phyloP scores from a whole-genome alignment of 768 basidiomycete species.

The Coprinopsis marcescibilis region DNA sequence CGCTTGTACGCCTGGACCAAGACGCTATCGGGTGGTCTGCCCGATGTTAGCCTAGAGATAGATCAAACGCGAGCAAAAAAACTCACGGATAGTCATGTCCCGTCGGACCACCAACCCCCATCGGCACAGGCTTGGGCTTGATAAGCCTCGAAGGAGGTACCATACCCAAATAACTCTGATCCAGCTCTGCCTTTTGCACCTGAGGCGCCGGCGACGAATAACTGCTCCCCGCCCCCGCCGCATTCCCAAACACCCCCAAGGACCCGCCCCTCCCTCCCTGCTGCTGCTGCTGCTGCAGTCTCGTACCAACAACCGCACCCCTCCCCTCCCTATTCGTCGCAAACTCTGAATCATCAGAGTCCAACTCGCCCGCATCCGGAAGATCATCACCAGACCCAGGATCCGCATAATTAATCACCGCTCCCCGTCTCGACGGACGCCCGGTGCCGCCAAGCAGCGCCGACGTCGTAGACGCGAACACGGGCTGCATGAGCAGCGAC shows the following conservation, averaged over 20 bases:
- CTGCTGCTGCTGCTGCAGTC: slow-evolving; percentile 37
- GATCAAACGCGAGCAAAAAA: slow-evolving; percentile 1
- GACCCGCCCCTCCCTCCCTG: slow-evolving; percentile 39
- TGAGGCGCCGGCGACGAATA: slow-evolving; percentile 29
- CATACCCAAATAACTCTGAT: slow-evolving; percentile 87
- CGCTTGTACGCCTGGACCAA: slow-evolving; percentile 52
- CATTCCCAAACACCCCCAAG: slow-evolving; percentile 51
- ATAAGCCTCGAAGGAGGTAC: slow-evolving; percentile 80
- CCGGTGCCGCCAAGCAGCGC: slow-evolving; percentile 33
- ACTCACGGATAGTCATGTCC: slow-evolving; percentile 75
- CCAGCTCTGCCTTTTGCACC: slow-evolving; percentile 57
- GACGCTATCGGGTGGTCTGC: slow-evolving; percentile 61
- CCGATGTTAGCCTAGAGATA: background rate
- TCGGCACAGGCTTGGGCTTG: slow-evolving; percentile 42
- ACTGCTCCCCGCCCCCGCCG: slow-evolving; percentile 31
- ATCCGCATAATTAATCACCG: slow-evolving; percentile 82
- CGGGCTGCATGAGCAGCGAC: slow-evolving; percentile 87
- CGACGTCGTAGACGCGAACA: slow-evolving; percentile 39
- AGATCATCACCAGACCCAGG: slow-evolving; percentile 79
- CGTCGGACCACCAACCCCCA: slow-evolving; percentile 32
- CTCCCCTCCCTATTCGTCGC: slow-evolving; percentile 58
- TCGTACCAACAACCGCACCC: slow-evolving; percentile 54
- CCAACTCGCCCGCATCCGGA: slow-evolving; percentile 73
- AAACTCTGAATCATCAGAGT: slow-evolving; percentile 83
- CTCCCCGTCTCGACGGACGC: slow-evolving; percentile 47